Base-by-base conservation (phyloP, 202 grass and related monocot genomes). In the Bolboschoenoplectus hybrid region DNA sequence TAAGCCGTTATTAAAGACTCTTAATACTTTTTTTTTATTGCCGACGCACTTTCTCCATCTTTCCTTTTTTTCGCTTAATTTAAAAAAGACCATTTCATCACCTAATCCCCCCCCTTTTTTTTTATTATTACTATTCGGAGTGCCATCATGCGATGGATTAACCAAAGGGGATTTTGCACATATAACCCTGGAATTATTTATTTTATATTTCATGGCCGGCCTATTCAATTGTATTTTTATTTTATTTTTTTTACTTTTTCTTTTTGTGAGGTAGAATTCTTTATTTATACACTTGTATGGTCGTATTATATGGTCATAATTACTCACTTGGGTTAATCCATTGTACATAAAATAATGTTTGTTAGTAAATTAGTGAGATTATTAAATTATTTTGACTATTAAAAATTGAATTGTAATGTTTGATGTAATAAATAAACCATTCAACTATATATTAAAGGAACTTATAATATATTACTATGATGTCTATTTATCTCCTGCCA, bases 21-120 rank as follows among this genome's bases (percentile, higher is more conserved):
- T n/a, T 69, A n/a, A 79, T 52, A 9, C 5, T 58, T 79, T 79
- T 58, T 79, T 79, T 35, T 20, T 14, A 51, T 83, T 83, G 43
- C 81, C 62, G 44, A 83, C 62, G 53, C n/a, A 14, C 81, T 20
- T 68, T 11, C 40, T 34, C 19, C 43, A 64, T 67, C 49, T 61
- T 43, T 57, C 47, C 16, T 65, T 57, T 32, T 69, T 71, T 45
- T 70, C 67, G 0, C 49, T 53, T 52, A 84, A 84, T 84, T 84
- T 84, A 9, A 56, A 69, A 84, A 84, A 84, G 81, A 84, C 81
- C 63, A 69, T 84, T 70, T 84, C 63, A 84, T 84, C 63, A 84
- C 63, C 62, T 50, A 69, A 84, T 11, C 17, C 68, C 36, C 26
- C 26, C 26, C 26, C 26, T 26, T 26, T 26, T 10, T 68, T 26